Percentiles rank a stretch among this genome's conserved stretches.
phyloP scores from a whole-genome alignment of 1,139 yeast species.

The Zygoascus hellenicus region DNA sequence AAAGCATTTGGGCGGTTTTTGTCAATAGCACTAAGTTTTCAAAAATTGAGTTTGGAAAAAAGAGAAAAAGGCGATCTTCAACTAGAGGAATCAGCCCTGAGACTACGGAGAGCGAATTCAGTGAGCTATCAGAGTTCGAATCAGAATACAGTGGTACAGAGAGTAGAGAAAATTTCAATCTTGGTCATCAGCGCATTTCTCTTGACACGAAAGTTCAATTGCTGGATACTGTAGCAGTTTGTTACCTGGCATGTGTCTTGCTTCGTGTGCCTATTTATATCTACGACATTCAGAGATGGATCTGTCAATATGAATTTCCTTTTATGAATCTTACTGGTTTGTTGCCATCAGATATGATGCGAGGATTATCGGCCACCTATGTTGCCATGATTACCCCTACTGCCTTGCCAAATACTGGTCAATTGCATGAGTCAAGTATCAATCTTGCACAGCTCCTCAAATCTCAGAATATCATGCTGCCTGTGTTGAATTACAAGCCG shows the following conservation, averaged over 20 bases:
- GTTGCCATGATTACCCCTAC: constrained; percentile 15
- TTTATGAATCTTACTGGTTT: constrained; percentile 22
- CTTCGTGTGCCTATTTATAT: constrained; percentile 28
- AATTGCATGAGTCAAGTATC: constrained; percentile 13
- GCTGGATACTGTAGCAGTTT: constrained; percentile 21
- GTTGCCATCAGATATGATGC: constrained; percentile 20
- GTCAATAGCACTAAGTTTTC: constrained; percentile 29
- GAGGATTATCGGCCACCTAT: constrained; percentile 15
- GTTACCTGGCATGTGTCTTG: constrained; percentile 28
- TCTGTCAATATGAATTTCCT: constrained; percentile 27
- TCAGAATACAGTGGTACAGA: constrained; percentile 8
- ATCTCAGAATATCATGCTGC: constrained; percentile 19
- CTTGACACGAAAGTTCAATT: constrained; percentile 9
- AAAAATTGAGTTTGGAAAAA: constrained; percentile 11
- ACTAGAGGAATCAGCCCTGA: too few relatives aligned
- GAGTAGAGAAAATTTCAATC: constrained; percentile 6
- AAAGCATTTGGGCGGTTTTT: constrained; percentile 47
- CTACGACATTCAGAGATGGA: constrained; percentile 31
- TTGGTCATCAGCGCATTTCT: constrained; percentile 5
- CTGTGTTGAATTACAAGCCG: constrained; percentile 23
- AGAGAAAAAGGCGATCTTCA: too few relatives aligned
- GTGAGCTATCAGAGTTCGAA: too few relatives aligned
- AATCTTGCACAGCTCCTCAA: constrained; percentile 15
- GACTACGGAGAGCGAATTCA: too few relatives aligned
- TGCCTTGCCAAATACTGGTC: constrained; percentile 16